Conservation (phyloP, 768 basidiomycete genomes). For the Rhizopogon rudus region DNA sequence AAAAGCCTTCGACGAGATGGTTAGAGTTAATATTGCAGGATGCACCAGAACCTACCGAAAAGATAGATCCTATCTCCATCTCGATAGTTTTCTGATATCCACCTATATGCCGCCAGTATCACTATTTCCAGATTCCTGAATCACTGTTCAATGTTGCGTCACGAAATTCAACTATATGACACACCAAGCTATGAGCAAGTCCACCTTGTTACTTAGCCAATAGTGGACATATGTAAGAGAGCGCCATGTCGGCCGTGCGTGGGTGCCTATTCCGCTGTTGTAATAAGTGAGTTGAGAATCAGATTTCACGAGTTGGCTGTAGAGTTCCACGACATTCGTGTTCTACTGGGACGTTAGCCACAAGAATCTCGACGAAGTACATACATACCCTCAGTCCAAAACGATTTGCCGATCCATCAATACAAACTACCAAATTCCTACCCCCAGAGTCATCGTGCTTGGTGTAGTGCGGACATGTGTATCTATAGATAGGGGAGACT, state of each 20-base stretch:
- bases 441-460: not conserved
- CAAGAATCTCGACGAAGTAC: not conserved
- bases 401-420: slow-evolving; percentile 14
- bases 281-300: slow-evolving; percentile 22
- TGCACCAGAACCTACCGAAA: slow-evolving; percentile 24
- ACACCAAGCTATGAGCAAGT: slow-evolving; percentile 28
- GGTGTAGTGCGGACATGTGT: not conserved
- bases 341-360: slow-evolving; percentile 14
- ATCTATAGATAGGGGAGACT: not conserved
- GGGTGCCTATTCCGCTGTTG: slow-evolving; percentile 29
- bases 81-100: slow-evolving; percentile 28
- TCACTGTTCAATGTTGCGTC: not conserved
- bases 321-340: slow-evolving; percentile 28
- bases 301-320: slow-evolving; percentile 13
- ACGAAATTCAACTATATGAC: not conserved
- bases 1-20: slow-evolving; percentile 28
- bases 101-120: slow-evolving; percentile 25
- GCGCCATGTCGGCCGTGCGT: slow-evolving; percentile 9
- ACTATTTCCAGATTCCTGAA: slow-evolving; percentile 27
- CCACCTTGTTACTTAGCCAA: slow-evolving; percentile 18
- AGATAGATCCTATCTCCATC: slow-evolving; percentile 30
- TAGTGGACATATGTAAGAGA: slow-evolving; percentile 15
- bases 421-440: slow-evolving; percentile 12
- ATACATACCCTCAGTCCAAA: not conserved
- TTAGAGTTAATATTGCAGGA: not conserved